These are phyloP conservation scores for Conticribra guillardii DNA, from an alignment of 108 stramenopile genomes.

Conservation along the genomic window DNA sequence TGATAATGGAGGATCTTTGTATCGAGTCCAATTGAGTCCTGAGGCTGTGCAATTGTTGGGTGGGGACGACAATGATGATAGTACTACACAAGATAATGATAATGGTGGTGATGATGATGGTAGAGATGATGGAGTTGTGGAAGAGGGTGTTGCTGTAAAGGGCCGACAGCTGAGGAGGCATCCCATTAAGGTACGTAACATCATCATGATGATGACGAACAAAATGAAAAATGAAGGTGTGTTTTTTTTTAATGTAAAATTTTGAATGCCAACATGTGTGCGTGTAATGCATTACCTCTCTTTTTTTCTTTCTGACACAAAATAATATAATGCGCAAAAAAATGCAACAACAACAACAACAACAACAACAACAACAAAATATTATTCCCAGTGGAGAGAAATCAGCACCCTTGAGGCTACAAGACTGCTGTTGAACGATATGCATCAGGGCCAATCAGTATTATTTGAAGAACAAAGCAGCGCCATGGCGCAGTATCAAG, in stretches of 20 bases:
- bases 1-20: constrained; percentile 15
- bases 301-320: too few relatives aligned
- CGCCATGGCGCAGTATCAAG: constrained; percentile 37
- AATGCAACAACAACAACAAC: neutral
- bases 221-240: neutral
- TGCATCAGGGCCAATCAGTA: constrained; percentile 38
- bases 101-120: constrained; percentile 5
- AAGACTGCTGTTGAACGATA: constrained; percentile 62
- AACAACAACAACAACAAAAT: too few relatives aligned
- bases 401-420: constrained; percentile 70
- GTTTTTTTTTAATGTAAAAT: neutral
- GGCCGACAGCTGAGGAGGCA: constrained; percentile 69
- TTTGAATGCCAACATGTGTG: neutral
- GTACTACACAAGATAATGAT: neutral
- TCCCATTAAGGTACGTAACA: constrained; percentile 46
- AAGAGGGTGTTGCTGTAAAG: constrained; percentile 21
- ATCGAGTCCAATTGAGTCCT: constrained; percentile 58
- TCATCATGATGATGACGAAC: too few relatives aligned
- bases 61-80: constrained; percentile 4
- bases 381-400: constrained; percentile 50
- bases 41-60: constrained; percentile 35
- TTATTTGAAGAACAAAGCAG: constrained; percentile 11
- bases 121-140: neutral
- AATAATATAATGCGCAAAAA: too few relatives aligned
- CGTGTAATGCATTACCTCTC: neutral